phyloP scores from a whole-genome alignment of 2,329 filamentous ascomycete species.

The Diaporthe vaccinii region DNA sequence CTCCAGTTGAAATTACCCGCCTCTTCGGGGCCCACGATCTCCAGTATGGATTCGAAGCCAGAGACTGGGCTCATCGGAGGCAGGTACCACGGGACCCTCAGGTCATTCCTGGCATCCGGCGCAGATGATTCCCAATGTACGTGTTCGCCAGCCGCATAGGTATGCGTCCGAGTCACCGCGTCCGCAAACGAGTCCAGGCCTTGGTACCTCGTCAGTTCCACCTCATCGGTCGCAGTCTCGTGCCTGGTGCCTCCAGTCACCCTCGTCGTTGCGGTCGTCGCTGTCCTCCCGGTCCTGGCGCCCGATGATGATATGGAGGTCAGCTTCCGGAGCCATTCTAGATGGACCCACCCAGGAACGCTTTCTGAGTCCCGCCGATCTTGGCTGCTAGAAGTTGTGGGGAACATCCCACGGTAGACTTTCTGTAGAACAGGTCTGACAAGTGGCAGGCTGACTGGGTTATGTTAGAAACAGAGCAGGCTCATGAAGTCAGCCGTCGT shows the following conservation, averaged over 20 bases:
- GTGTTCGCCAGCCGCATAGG: not conserved
- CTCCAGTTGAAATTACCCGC: too few relatives aligned
- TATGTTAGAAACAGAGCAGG: not conserved
- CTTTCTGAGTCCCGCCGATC: not conserved
- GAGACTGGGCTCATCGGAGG: not conserved
- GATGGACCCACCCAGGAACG: constrained; percentile 14
- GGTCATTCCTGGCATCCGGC: not conserved
- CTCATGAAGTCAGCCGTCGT: too few relatives aligned
- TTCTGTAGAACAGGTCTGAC: constrained; percentile 14
- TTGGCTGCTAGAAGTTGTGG: not conserved
- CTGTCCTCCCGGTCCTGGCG: not conserved
- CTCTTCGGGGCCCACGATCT: not conserved
- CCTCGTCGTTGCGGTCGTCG: not conserved
- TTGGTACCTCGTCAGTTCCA: not conserved
- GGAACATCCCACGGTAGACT: not conserved
- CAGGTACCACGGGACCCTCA: not conserved
- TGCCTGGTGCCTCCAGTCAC: not conserved
- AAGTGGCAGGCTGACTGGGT: constrained; percentile 19
- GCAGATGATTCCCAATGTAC: not conserved
- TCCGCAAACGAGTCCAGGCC: not conserved
- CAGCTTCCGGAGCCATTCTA: constrained; percentile 23
- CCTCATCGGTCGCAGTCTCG: not conserved
- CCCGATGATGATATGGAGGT: constrained; percentile 12
- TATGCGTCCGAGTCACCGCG: not conserved
- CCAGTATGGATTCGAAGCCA: not conserved